Conservation (phyloP, 2,329 filamentous ascomycete species). For the Pestalotiopsis sp. region DNA sequence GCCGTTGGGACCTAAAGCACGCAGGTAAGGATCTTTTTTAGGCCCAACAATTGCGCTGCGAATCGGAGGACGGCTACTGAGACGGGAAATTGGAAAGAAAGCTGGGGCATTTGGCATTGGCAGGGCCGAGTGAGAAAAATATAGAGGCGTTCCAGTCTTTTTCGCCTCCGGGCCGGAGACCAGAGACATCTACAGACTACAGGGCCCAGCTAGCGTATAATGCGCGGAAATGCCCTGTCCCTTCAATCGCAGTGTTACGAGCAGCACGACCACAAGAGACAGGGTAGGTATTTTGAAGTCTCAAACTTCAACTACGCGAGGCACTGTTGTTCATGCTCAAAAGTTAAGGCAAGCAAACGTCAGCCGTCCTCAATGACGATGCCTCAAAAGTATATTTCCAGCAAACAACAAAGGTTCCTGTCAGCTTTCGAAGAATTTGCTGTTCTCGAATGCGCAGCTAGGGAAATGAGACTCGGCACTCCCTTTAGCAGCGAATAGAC, state of each 20-base stretch:
- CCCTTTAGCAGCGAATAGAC: not conserved
- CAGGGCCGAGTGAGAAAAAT: not conserved
- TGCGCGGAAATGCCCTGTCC: too few relatives aligned
- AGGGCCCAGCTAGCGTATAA: not conserved
- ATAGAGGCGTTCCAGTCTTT: not conserved
- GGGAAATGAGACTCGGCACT: not conserved
- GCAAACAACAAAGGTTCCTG: not conserved
- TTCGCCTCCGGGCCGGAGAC: not conserved
- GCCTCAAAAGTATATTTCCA: not conserved
- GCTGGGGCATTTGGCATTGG: not conserved
- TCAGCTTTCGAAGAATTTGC: not conserved
- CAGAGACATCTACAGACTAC: not conserved
- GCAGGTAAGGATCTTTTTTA: not conserved
- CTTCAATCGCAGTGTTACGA: too few relatives aligned
- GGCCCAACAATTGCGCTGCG: conserved; percentile 4
- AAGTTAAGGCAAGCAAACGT: not conserved
- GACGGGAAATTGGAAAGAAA: not conserved
- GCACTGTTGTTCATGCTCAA: not conserved
- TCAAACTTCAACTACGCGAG: too few relatives aligned
- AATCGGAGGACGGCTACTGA: not conserved
- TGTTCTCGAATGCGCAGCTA: not conserved
- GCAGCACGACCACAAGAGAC: too few relatives aligned
- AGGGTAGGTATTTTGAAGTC: too few relatives aligned
- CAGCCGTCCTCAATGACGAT: not conserved
- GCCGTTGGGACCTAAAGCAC: conserved; percentile 5